Base-by-base conservation (phyloP, 768 basidiomycete species). In the Kwoniella botswanensis region DNA sequence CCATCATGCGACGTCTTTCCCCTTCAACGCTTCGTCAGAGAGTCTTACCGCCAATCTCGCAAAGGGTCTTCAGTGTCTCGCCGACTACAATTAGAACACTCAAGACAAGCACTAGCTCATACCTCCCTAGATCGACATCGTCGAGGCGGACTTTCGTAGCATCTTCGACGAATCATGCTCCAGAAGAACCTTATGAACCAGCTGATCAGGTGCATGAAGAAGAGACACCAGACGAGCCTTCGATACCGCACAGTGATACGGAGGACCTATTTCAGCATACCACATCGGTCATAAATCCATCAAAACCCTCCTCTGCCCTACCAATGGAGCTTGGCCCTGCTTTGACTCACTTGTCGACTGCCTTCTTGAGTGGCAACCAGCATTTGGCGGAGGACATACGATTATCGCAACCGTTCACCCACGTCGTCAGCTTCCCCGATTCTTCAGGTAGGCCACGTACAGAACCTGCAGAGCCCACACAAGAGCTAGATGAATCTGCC, bases 351-450 rank as follows among this genome's bases (percentile, higher is more conserved):
- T 43, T 79, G 9, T 58, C 65, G 5, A 74, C 78, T n/a, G 67
- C 75, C 13, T 74, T 76, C 54, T 63, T 74, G 13, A 69, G 68
- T 11, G 68, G 70, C 21, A 74, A 74, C 61, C 79, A 78, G 55
- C 60, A 59, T 26, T 52, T 72, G n/a, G 61, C 66, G 11, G 57
- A 68, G 18, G 58, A 64, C 4, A 43, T 60, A 11, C 44, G 10
- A 3, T 50, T 59, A 4, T 59, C 64, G 41, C 26, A 63, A 58
- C 60, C 56, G 18, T 59, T 60, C 43, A 65, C 55, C 11, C 62
- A 70, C 22, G 68, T 70, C 13, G 64, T 70, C 26, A 59, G 62
- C 11, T 68, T 72, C 26, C 46, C 68, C n/a, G 68, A 70, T 24
- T 42, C 24, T 6, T 59, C 65, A 26, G 68, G 68, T 13, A 57